Percentiles rank a stretch among this genome's conserved stretches.
Conservation (phyloP, 306 rosid species). For the Glycine tomentella region DNA sequence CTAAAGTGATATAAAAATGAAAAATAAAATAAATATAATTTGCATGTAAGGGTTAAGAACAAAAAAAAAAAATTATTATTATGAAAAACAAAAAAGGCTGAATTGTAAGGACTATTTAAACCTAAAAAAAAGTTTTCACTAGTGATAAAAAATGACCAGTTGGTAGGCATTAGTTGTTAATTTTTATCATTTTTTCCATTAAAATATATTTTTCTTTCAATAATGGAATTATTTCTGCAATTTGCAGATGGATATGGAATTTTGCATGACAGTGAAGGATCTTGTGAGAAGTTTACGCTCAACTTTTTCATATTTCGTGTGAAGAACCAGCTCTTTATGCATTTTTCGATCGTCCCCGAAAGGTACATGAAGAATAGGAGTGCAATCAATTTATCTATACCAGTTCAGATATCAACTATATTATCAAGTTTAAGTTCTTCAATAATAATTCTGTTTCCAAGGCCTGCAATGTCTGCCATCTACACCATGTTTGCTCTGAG, state of each 20-base stretch:
- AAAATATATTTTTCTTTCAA: neutral
- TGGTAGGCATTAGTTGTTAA: neutral
- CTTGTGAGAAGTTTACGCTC: constrained; percentile 71
- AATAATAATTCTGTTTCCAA: constrained; percentile 43
- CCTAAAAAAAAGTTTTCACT: neutral
- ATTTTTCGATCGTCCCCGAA: no score
- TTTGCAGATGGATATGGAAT: constrained; percentile 82
- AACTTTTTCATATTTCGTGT: constrained; percentile 60
- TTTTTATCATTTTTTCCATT: neutral
- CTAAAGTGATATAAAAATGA: no score
- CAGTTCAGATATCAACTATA: neutral
- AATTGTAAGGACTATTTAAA: no score
- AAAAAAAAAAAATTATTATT: no score
- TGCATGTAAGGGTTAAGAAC: no score
- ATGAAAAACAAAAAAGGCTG: no score
- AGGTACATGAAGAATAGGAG: no score
- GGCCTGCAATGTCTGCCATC: constrained; percentile 56
- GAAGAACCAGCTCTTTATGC: constrained; percentile 27
- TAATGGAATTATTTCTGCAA: neutral
- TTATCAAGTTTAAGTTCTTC: constrained; percentile 43
- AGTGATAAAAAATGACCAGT: neutral
- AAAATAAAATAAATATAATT: no score
- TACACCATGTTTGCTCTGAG: constrained; percentile 54
- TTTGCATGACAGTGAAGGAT: constrained; percentile 74
- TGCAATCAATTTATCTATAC: constrained; percentile 16